Evolutionary conservation across 177 flowering plant genomes (phyloP).

Genomic region (Vitis hybrid): DNA sequence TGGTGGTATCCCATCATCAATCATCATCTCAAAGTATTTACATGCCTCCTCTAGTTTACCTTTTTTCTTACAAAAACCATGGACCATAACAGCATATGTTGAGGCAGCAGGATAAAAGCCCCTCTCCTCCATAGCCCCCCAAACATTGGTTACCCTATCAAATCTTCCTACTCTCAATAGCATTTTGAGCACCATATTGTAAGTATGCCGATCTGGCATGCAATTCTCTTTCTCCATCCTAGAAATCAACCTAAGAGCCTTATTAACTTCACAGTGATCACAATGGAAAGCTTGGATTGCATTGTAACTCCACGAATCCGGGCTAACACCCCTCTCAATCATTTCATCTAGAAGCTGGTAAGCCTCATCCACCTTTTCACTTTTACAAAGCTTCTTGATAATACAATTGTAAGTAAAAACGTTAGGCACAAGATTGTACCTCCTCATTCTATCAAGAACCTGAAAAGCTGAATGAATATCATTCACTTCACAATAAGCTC

Average conservation of each 20-base stretch:
- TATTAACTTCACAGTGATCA: constrained; percentile 72
- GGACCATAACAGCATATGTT: constrained; percentile 84
- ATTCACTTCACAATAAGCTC: constrained; percentile 53
- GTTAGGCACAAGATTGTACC: constrained; percentile 60
- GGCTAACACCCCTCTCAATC: constrained; percentile 53
- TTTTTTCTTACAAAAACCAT: constrained; percentile 79
- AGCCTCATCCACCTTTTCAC: constrained; percentile 65
- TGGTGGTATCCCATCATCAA: constrained; percentile 94
- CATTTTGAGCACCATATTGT: constrained; percentile 84
- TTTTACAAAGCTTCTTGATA: constrained; percentile 61
- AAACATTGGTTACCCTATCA: constrained; percentile 58
- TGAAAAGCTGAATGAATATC: constrained; percentile 64
- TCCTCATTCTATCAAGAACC: constrained; percentile 73
- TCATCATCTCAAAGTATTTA: constrained; percentile 79
- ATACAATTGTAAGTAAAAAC: constrained; percentile 69
- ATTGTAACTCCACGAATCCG: constrained; percentile 82
- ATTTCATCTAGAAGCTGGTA: constrained; percentile 71
- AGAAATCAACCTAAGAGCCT: constrained; percentile 53
- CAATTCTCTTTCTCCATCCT: constrained; percentile 63
- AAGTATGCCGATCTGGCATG: constrained; percentile 69
- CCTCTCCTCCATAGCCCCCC: constrained; percentile 63
- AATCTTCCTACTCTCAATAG: constrained; percentile 70
- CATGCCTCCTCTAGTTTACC: constrained; percentile 83
- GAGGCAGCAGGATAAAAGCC: constrained; percentile 81
- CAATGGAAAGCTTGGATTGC: constrained; percentile 74